phyloP scores from a whole-genome alignment of 352 stramenopile genomes.

The Globisporangium splendens region DNA sequence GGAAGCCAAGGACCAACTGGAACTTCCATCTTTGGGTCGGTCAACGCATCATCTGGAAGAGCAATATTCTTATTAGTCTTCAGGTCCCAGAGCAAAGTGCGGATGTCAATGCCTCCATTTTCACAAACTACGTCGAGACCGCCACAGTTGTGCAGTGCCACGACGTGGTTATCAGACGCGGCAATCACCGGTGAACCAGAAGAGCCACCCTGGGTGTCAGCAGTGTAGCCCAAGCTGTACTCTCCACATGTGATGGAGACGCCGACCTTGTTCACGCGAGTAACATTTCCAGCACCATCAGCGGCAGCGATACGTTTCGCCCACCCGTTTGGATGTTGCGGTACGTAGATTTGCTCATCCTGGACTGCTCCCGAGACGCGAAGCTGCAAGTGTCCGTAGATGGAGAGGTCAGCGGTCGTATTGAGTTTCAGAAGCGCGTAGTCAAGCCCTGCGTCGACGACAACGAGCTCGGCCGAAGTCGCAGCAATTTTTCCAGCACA shows the following conservation, averaged over 20 bases:
- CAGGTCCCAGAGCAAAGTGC: slow-evolving; percentile 29
- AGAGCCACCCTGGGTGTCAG: slow-evolving; percentile 35
- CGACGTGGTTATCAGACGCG: slow-evolving; percentile 35
- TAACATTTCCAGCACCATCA: slow-evolving; percentile 24
- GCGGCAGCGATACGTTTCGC: slow-evolving; percentile 32
- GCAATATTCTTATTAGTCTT: slow-evolving; percentile 20
- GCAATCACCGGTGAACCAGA: slow-evolving; percentile 44
- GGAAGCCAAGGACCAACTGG: slow-evolving; percentile 24
- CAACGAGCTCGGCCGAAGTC: slow-evolving; percentile 23
- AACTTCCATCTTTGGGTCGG: slow-evolving; percentile 18
- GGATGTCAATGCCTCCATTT: slow-evolving; percentile 34
- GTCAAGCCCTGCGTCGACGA: slow-evolving; percentile 21
- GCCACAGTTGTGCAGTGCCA: slow-evolving; percentile 50
- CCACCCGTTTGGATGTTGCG: slow-evolving; percentile 34
- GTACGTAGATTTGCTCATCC: slow-evolving; percentile 45
- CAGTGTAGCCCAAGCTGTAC: slow-evolving; percentile 34
- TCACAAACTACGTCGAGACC: slow-evolving; percentile 18
- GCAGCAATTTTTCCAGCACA: slow-evolving; percentile 24
- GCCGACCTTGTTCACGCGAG: slow-evolving; percentile 16
- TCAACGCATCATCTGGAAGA: slow-evolving; percentile 19
- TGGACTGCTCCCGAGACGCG: slow-evolving; percentile 20
- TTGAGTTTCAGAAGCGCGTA: slow-evolving; percentile 46
- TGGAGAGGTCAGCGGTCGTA: slow-evolving; percentile 16
- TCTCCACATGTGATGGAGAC: slow-evolving; percentile 22
- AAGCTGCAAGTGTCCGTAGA: slow-evolving; percentile 31